Base-by-base conservation (phyloP, 768 basidiomycete species). In the Trametes villosa region DNA sequence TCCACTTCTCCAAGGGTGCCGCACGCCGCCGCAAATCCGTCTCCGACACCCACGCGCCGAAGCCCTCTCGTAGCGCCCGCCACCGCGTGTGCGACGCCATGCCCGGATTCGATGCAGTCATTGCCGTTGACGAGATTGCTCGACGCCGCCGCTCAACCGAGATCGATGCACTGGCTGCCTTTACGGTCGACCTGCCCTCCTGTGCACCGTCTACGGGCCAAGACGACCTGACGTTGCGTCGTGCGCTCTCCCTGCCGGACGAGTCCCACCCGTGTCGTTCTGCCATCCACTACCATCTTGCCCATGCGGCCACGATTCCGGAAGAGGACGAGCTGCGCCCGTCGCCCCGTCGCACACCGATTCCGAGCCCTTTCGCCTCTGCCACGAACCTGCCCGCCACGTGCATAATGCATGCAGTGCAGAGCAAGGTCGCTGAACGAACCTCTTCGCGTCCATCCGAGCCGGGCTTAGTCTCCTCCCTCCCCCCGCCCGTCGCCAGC, bases 71-170 rank as follows among this genome's bases (percentile, higher is more conserved):
- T 18, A 65, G 40, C 41, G 33, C 48, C 50, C 60, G 63, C 27
- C 68, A 61, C 55, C 57, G 68, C 38, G 61, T 71, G 11, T 41
- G 63, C 51, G 63, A 66, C 42, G 59, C 58, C 33, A 53, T 69
- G 38, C 64, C 60, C 20, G 57, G 67, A 41, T 63, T 67, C 59
- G 66, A 48, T 48, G 46, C 71, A 1, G 67, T 82, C 1, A 74
- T 87, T 20, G 82, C 71, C 5, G 86, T 88, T 0, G 88, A 89
- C 61, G 88, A 88, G 68, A 80, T 87, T 4, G 87, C 89, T 64
- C 84, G 79, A 65, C 77, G 84, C 24, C 76, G 84, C 13, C 77
- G 78, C 53, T 80, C 80, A 9, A 60, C 22, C 7, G 63, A 55
- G 12, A 36, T 50, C 24, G 55, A 60, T n/a, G 18, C 57, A 31